Evolutionary conservation across 2,329 filamentous ascomycete species (phyloP).

Genomic region (Cucurbitaria berberidis): DNA sequence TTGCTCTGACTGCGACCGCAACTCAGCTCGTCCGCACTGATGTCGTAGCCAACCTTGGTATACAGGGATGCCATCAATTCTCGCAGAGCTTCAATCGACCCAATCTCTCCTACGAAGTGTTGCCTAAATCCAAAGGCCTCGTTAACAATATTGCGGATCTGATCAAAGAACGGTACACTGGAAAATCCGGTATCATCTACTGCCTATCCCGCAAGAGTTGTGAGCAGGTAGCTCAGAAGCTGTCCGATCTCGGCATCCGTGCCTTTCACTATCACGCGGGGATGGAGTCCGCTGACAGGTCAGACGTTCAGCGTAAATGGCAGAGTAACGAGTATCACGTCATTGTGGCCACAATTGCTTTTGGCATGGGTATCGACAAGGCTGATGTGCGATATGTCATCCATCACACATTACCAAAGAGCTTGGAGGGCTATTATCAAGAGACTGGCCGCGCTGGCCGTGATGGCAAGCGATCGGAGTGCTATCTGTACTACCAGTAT

Average conservation of each 20-base stretch:
- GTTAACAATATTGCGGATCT: constrained; percentile 64
- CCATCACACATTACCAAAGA: constrained; percentile 91
- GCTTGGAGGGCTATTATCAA: constrained; percentile 96
- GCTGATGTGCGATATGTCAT: constrained; percentile 95
- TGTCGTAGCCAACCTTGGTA: constrained; percentile 88
- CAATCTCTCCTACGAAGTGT: constrained; percentile 89
- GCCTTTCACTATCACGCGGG: constrained; percentile 87
- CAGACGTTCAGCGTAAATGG: constrained; percentile 77
- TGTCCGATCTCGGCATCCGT: constrained; percentile 69
- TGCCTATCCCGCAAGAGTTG: constrained; percentile 85
- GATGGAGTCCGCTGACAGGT: constrained; percentile 72
- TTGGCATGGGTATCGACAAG: constrained; percentile 99
- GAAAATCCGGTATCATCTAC: constrained; percentile 89
- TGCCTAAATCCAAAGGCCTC: constrained; percentile 68
- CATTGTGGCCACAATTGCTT: constrained; percentile 97
- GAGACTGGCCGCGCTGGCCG: constrained; percentile 94
- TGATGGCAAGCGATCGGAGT: constrained; percentile 85
- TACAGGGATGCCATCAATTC: constrained; percentile 78
- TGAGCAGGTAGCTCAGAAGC: constrained; percentile 75
- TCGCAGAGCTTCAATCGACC: constrained; percentile 96
- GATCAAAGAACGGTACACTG: constrained; percentile 72
- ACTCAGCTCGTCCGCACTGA: constrained; percentile 92
- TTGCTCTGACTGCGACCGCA: constrained; percentile 94
- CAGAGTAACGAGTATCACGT: constrained; percentile 80
- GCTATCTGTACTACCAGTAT: constrained; percentile 88